Conservation (phyloP, 176 grass and related monocot genomes). For the Oryza nivara region DNA sequence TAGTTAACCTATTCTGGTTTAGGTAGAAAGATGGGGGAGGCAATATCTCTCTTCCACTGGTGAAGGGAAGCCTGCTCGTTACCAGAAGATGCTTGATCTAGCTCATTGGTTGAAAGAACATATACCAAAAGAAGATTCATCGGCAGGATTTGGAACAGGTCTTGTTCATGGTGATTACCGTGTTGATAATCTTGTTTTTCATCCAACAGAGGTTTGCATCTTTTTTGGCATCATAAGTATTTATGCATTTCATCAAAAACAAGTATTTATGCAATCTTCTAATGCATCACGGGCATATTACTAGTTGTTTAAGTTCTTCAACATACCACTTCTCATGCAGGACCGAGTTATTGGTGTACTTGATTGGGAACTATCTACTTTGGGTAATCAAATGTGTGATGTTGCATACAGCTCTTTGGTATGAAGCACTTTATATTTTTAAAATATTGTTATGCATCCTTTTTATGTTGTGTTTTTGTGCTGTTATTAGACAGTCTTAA, state of each 20-base stretch:
- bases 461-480: neutral
- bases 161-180: conserved; percentile 95
- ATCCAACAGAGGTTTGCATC: conserved; percentile 72
- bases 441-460: neutral
- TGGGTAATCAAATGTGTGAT: conserved; percentile 99
- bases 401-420: conserved; percentile 91
- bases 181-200: conserved; percentile 91
- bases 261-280: conserved; percentile 11
- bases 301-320: conserved; percentile 1
- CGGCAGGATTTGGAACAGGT: conserved; percentile 50
- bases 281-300: too few relatives aligned
- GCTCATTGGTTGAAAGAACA: conserved; percentile 75
- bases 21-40: conserved; percentile 88
- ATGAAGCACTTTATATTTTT: conserved; percentile 30
- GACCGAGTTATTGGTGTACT: conserved; percentile 91
- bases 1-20: conserved; percentile 16
- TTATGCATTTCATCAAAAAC: neutral
- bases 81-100: conserved; percentile 85
- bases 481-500: neutral
- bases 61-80: conserved; percentile 74
- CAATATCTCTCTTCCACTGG: conserved; percentile 84
- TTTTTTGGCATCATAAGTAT: conserved; percentile 20
- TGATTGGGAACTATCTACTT: conserved; percentile 98
- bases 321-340: conserved; percentile 46
- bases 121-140: conserved; percentile 78